Conservation (phyloP, 345 rosid species). For the Populus simonii region DNA sequence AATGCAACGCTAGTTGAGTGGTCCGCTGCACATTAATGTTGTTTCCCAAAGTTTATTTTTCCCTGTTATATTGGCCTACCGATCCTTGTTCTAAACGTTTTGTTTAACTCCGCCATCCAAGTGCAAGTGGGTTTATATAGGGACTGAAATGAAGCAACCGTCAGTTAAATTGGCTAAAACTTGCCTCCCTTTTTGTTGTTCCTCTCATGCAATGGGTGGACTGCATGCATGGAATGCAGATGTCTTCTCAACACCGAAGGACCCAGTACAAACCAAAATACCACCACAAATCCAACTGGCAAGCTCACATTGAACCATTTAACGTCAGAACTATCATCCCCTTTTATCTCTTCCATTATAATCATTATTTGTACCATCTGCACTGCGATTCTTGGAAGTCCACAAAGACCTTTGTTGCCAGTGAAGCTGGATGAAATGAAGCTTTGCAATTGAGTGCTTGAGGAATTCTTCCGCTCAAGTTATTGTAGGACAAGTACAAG, state of each 20-base stretch:
- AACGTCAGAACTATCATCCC: too few relatives aligned
- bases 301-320: too few relatives aligned
- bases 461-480: slow-evolving; percentile 12
- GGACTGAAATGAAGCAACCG: not conserved
- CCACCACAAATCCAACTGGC: too few relatives aligned
- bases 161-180: too few relatives aligned
- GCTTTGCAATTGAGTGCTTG: slow-evolving; percentile 6
- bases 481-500: not conserved
- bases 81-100: not conserved
- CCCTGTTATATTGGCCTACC: not conserved
- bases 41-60: not conserved
- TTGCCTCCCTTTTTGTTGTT: too few relatives aligned
- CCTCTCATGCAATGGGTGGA: too few relatives aligned
- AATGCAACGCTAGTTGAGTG: not conserved
- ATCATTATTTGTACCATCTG: too few relatives aligned
- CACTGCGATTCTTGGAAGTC: not conserved
- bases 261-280: too few relatives aligned
- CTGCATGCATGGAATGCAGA: too few relatives aligned
- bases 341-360: too few relatives aligned
- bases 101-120: not conserved
- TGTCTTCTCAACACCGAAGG: too few relatives aligned
- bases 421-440: not conserved
- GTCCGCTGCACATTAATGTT: not conserved
- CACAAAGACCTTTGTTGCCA: not conserved
- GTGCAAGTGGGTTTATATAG: not conserved